Evolutionary conservation across 805 yeast genomes (phyloP), one percentile per base, ranked within the genome.

Genomic region (Metschnikowia matae): DNA sequence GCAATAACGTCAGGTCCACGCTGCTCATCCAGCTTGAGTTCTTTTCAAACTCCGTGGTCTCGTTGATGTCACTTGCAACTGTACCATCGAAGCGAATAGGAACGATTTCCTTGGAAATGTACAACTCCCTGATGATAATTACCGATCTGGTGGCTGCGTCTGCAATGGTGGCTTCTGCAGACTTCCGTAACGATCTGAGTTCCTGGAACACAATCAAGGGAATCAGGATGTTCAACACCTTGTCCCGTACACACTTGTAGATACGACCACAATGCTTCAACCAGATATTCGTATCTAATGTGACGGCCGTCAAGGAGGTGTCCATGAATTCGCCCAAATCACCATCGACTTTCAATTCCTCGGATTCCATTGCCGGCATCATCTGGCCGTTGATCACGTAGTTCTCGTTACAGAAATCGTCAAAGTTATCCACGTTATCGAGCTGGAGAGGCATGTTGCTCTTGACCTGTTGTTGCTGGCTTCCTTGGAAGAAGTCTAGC

Each of bases 91-190:
- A 83, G 58, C 88, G 73, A 51, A 84, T 66, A 1, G 89, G 86
- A 33, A 81, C 52, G 36, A 85, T 71, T 46, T 76, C 78, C 44
- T 74, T 71, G 41, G 84, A 82, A 17, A 75, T 62, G 56, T 81
- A 83, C 46, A 87, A 67, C 59, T 85, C 90, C 53, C 91, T 72
- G 38, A 85, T 76, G 6, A 86, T 84, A 3, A 87, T 84, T 6
- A 87, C 90, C 1, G 90, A 87, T 46, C 95, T 69, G 0, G 92
- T 85, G 0, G 92, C 92, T 2, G 90, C 85, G 62, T 87, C 94
- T 1, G 89, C 81, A 17, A 87, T 83, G 3, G 85, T 79, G 1
- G 83, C 84, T 62, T 87, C 94, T 15, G 81, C 78, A 0, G 89
- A 83, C 57, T 85, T 80, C 52, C 92, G 69, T 53, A 87, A 67